Evolutionary conservation across 2,329 filamentous ascomycete genomes (phyloP).

Genomic region (Arthrobotrys sinensis): DNA sequence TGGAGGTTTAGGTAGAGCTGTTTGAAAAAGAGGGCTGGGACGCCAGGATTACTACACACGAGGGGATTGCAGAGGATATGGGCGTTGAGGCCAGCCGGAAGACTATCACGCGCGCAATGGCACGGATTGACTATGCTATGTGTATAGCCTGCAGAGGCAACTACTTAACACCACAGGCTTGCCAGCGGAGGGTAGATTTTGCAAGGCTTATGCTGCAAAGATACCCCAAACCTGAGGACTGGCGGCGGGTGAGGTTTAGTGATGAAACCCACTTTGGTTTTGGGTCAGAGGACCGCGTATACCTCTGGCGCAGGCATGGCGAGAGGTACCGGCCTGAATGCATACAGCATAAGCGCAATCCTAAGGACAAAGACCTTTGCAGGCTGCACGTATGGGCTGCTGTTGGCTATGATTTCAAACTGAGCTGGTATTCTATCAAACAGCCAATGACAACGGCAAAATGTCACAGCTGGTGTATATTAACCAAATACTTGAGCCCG

Average conservation of each 20-base stretch:
- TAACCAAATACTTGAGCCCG: not conserved
- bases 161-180: not conserved
- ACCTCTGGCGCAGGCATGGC: too few relatives aligned
- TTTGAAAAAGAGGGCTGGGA: constrained; percentile 10
- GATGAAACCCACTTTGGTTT: constrained; percentile 6
- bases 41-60: not conserved
- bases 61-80: not conserved
- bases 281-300: not conserved
- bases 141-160: not conserved
- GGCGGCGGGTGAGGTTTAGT: not conserved
- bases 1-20: not conserved
- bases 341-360: not conserved
- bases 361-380: not conserved
- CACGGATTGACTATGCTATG: not conserved
- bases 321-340: not conserved
- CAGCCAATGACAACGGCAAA: constrained; percentile 11
- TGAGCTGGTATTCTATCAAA: constrained; percentile 5
- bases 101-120: not conserved
- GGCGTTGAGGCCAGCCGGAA: too few relatives aligned
- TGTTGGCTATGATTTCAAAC: constrained; percentile 17
- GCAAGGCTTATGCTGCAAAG: not conserved
- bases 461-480: not conserved
- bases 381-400: not conserved
- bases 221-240: not conserved
- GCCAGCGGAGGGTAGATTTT: not conserved